Percentiles rank a stretch among this genome's conserved stretches.
Evolutionary conservation across 2,329 filamentous ascomycete genomes (phyloP).

Genomic region (Alternaria viburni): DNA sequence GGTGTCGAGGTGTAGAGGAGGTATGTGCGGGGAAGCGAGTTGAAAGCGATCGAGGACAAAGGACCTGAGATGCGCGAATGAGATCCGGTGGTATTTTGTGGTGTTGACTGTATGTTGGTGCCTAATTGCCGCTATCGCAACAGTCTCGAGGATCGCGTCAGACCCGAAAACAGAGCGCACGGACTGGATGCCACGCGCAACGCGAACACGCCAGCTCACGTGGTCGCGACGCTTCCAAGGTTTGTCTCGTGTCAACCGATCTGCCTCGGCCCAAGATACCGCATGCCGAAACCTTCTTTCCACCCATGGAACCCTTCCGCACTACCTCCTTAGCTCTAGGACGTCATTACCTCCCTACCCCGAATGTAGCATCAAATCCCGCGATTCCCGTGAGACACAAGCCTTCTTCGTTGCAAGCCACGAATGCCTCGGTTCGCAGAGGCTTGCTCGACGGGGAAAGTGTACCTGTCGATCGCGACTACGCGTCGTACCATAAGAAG

Average conservation of each 20-base stretch:
- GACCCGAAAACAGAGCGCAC: slow-evolving; percentile 7
- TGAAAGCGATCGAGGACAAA: background rate
- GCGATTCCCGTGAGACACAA: background rate
- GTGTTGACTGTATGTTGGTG: background rate
- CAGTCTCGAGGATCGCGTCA: slow-evolving; percentile 6
- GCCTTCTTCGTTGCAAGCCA: slow-evolving; percentile 5
- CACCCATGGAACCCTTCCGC: background rate
- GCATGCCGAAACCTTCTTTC: background rate
- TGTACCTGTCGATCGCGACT: slow-evolving; percentile 7
- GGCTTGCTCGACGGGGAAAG: background rate
- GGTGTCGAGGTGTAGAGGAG: background rate
- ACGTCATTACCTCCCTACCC: background rate
- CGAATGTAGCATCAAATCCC: background rate
- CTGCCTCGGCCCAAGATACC: background rate
- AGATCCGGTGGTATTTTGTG: background rate
- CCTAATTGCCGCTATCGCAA: background rate
- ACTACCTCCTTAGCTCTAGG: background rate
- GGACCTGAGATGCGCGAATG: background rate
- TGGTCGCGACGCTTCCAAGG: background rate
- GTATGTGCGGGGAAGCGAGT: background rate
- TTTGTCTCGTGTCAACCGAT: background rate
- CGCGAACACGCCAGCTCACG: slow-evolving; percentile 12
- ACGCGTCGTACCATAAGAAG: background rate
- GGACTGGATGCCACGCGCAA: slow-evolving; percentile 1
- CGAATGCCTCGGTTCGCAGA: background rate